Base-by-base conservation (phyloP, 371 early-diverging fungal species). In the Globomyces sp. region DNA sequence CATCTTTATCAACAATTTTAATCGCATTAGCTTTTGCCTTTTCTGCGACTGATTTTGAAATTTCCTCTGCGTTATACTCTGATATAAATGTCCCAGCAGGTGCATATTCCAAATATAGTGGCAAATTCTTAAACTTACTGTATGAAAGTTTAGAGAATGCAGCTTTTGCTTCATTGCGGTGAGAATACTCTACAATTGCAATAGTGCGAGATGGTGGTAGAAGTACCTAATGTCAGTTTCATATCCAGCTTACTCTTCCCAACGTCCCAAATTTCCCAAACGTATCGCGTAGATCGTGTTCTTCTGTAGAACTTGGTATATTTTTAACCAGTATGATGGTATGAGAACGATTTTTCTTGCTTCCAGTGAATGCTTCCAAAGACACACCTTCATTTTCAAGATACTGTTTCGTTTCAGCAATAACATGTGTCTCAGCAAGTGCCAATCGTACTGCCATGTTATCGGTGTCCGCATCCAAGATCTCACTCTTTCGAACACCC, bases 311-410 rank as follows among this genome's bases (percentile, higher is more conserved):
- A 70, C 78, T 89, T 1, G 96, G 92, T 40, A 96, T 90, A 74
- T 98, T 98, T 80, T 98, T 98, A 59, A 95, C 94, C 46, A 98
- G 74, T 39, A 98, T 90, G 2, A 93, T 88, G 1, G 92, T 93
- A 24, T 93, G 90, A 71, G 92, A 91, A 50, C 95, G 85, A 46
- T 87, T 85, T 69, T 89, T 88, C 60, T 80, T 78, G 46, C 57
- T 62, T 47, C 45, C 58, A 76, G 57, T 85, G 77, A 94, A 95
- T 0, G 88, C 77, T 59, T 89, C 87, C 41, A 95, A 76, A 9
- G 78, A 73, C 60, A 97, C 34, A 37, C 58, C 58, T 52, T 74
- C 76, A 24, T 89, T 83, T 71, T 92, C 90, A 68, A 98, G 85
- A 69, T 86, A 97, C 53, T 86, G 77, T 73, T 96, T 96, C 11